Conservation (phyloP, 257 asterid species). For the Forsythia viridissima region DNA sequence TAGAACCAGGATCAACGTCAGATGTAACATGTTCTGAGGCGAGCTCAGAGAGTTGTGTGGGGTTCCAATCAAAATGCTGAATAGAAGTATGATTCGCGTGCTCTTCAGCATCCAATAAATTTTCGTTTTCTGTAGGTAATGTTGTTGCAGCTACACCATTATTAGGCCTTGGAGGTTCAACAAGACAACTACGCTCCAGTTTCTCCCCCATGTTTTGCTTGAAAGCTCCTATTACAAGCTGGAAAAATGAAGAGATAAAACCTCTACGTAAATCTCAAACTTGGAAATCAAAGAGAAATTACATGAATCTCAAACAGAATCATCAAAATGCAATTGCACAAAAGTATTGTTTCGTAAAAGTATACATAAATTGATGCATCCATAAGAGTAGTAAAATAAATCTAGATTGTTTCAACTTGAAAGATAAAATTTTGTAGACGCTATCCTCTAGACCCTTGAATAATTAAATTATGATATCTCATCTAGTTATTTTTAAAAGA, state of each 20-base stretch:
- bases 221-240: constrained; percentile 32
- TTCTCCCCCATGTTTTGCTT: constrained; percentile 22
- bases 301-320: background rate
- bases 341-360: background rate
- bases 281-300: background rate
- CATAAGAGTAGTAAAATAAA: background rate
- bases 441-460: background rate
- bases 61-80: constrained; percentile 19
- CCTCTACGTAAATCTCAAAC: background rate
- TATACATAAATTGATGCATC: background rate
- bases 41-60: constrained; percentile 8
- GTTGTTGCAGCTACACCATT: constrained; percentile 8
- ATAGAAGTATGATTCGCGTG: constrained; percentile 14
- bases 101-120: background rate
- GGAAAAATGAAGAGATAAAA: background rate
- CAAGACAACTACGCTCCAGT: constrained; percentile 3
- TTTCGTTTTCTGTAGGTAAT: constrained; percentile 7
- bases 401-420: too few species aligned
- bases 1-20: constrained; percentile 15
- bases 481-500: too few species aligned
- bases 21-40: constrained; percentile 12
- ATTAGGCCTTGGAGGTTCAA: constrained; percentile 16
- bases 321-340: background rate
- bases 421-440: background rate
- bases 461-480: too few species aligned